Evolutionary conservation across 2,329 filamentous ascomycete genomes (phyloP), one percentile per base, ranked within the genome.

Genomic region (Alternaria arbusti): DNA sequence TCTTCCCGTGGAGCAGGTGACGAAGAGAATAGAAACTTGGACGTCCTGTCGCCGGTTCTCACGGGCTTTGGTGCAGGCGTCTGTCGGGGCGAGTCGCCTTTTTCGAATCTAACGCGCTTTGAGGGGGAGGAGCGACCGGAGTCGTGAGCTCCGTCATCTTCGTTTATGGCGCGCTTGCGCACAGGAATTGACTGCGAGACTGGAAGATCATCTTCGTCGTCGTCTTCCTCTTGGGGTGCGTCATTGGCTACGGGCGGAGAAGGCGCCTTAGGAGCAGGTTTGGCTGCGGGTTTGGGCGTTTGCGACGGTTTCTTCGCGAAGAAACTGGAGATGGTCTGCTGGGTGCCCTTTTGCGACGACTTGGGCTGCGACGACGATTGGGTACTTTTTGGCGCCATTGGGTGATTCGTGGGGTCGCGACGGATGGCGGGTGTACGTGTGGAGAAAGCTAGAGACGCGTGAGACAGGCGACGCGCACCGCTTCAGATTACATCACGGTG

Each of bases 241-340:
- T n/a, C 47, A 47, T 64, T 58, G 45, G 52, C 57, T 23, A 64
- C 69, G 43, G 73, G 73, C 71, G 77, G 57, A 43, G 72, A 66
- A 25, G 73, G 56, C 7, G 61, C 57, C 51, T 65, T 67, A 9
- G 65, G 63, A 8, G 51, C 55, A 52, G 61, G 67, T 20, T 63
- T 65, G 13, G 64, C 59, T 4, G 45, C 46, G 56, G 61, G 65
- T 67, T 71, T 77, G 65, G 75, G 78, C 69, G 78, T 71, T 74
- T 76, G 75, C 63, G 79, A 70, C 5, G 78, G 64, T 64, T 81
- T 82, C 2, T 76, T 76, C 1, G 89, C 87, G 78, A 97, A 97
- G 81, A 97, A 97, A 75, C 89, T 94, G 4, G 93, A 96, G 65
- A 97, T 90, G 1, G 93, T 92, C 69, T 90, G 87, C 76, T 97